Percentiles rank a stretch among this genome's conserved stretches.
phyloP scores from a whole-genome alignment of 306 rosid genomes.

The Trifolium subterraneum region DNA sequence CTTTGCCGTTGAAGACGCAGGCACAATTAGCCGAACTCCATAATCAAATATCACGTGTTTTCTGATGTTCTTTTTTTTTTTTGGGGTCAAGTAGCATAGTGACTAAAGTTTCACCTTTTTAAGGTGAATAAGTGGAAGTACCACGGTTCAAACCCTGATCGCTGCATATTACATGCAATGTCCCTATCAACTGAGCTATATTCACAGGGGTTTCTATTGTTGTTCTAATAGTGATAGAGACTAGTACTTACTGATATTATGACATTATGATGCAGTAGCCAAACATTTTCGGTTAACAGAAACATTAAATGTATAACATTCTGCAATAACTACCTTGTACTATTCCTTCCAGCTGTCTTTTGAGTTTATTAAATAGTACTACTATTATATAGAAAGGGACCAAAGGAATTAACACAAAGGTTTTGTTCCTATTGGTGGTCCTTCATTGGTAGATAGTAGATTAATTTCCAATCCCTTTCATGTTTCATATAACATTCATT shows the following conservation, averaged over 20 bases:
- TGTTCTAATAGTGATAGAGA: no score
- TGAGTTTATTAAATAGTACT: neutral
- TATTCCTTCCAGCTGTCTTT: constrained; percentile 11
- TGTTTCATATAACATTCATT: constrained; percentile 9
- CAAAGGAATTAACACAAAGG: neutral
- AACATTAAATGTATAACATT: neutral
- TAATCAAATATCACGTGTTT: no score
- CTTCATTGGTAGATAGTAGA: neutral
- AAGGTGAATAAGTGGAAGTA: no score
- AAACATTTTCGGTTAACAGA: neutral
- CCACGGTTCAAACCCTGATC: no score
- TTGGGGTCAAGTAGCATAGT: no score
- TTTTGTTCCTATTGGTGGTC: neutral
- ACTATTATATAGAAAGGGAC: neutral
- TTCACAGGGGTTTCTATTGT: no score
- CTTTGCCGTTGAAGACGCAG: neutral
- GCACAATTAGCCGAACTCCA: neutral
- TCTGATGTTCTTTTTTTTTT: no score
- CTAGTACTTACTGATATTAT: no score
- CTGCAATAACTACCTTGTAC: neutral
- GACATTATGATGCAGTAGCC: no score
- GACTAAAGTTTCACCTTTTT: no score
- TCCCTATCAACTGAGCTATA: no score
- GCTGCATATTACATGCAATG: no score
- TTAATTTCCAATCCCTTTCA: constrained; percentile 2